Evolutionary conservation across 306 rosid genomes (phyloP).

Genomic region (Benincasa hispida): DNA sequence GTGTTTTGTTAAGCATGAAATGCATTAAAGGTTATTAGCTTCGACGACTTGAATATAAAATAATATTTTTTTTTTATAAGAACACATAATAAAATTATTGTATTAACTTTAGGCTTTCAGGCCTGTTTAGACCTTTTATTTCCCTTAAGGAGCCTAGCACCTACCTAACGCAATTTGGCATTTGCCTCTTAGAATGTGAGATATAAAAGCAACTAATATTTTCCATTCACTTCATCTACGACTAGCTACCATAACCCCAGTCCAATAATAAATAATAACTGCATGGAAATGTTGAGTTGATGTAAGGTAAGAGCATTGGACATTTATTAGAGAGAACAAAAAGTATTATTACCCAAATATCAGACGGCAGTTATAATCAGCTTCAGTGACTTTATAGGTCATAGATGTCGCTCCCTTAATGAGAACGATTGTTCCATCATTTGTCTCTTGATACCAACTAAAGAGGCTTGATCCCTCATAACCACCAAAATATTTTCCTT

Average conservation of each 20-base stretch:
- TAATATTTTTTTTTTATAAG: neutral
- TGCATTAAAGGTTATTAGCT: neutral
- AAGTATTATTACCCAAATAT: slow-evolving; percentile 67
- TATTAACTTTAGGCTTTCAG: neutral
- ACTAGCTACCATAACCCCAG: neutral
- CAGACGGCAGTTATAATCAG: slow-evolving; percentile 61
- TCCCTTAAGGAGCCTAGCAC: neutral
- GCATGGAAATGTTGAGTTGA: neutral
- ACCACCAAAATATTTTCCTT: slow-evolving; percentile 96
- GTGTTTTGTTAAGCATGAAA: neutral
- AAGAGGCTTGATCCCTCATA: slow-evolving; percentile 73
- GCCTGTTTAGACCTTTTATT: neutral
- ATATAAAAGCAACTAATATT: neutral
- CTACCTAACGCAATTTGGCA: neutral
- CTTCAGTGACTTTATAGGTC: slow-evolving; percentile 59
- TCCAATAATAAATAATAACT: neutral
- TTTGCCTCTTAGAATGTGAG: neutral
- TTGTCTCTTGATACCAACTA: slow-evolving; percentile 86
- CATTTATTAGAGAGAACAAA: neutral
- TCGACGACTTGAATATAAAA: neutral
- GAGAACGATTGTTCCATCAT: slow-evolving; percentile 53
- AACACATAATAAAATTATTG: neutral
- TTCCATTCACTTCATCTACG: neutral
- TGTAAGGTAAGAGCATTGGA: neutral
- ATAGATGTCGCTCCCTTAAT: slow-evolving; percentile 53